Base-by-base conservation (phyloP, 1,284 basidiomycete species). In the Tylopilus sp. region DNA sequence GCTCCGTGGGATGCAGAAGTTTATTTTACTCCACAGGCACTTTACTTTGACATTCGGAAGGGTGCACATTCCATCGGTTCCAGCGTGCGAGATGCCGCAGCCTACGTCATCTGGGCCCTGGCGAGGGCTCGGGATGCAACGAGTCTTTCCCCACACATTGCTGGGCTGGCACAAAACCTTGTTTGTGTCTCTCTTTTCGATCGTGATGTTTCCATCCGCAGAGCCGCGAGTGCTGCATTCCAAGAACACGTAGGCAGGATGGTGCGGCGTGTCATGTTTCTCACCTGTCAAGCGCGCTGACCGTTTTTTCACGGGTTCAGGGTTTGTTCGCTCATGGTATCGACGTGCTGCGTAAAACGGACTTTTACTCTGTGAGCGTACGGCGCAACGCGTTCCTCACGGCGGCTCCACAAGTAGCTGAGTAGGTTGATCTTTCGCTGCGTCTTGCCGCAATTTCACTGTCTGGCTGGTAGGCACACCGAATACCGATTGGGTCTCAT, bases 211-310 rank as follows among this genome's bases (percentile, higher is more conserved):
- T 90, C 92, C 51, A 93, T 99, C 42, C 80, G 97, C n/a, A 75
- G 97, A 53, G 97, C 97, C 4, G 94, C 96, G 3, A 98, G 95
- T 68, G 97, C 97, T 9, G 93, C 96, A 4, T 99, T 93, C 66
- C 97, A 99, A 67, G 97, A 99, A 69, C 88, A 89, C 60, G 97
- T 98, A 35, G 97, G 97, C 9, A 77, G 97, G 59, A 88, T 89
- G 70, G 92, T 95, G 60, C 69, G 83, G 70, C 28, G 18, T 28
- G 25, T 44, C 47, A 41, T 51, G 19, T 44, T 40, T 55, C 35
- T 46, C 39, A 31, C 31, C 26, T 45, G 25, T 51, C 40, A 28
- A 31, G 31, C 50, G 49, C 39, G 43, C 54, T 53, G 54, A 52
- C 52, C 45, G 40, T 51, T 52, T 40, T 50, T 26, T 36, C 40